Evolutionary conservation across 2,329 filamentous ascomycete species (phyloP), one percentile per base, ranked within the genome.

Genomic region (Graphilbum sp.): DNA sequence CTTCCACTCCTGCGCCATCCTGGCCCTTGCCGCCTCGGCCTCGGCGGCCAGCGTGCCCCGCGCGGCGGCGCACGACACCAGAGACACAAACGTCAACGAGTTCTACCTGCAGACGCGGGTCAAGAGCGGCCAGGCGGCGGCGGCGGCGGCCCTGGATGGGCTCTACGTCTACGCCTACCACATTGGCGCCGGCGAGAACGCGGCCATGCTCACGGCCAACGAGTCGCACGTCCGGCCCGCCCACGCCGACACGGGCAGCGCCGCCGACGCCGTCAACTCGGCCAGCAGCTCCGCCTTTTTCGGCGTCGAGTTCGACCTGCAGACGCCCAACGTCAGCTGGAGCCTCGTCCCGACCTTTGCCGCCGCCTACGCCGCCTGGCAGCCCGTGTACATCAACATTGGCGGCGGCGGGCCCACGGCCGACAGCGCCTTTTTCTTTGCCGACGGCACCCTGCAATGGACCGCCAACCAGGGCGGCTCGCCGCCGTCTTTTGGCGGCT

Each of bases 131-230:
- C 29, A 38, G 10, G 2, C 21, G 10, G 2, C 21, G 8, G 16
- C 11, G 6, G 23, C 29, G 32, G n/a, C 13, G 2, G 21, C 10
- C 13, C 38, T 32, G 21, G 32, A 34, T 16, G 23, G 18, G 31
- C 38, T 42, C 31, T 40, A 39, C 18, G 35, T 42, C n/a, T 42
- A 40, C 18, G 24, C 35, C 11, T 40, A 42, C 36, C 34, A 44
- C 36, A 42, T 40, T 10, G 42, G 36, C 11, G 37, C 38, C 11
- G 42, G 35, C 5, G 12, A 27, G n/a, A 40, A 37, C 35, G 42
- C 42, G 21, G 42, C 42, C 30, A 36, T 42, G 37, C 29, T 44
- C 5, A 30, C 40, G 4, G 12, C 15, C 15, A 42, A 27, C 17
- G 24, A 34, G 6, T 29, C 36, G 9, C 5, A 21, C 21, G 21